Evolutionary conservation across 164 flowering plant species (phyloP).

Genomic region (Taxillus chinensis): DNA sequence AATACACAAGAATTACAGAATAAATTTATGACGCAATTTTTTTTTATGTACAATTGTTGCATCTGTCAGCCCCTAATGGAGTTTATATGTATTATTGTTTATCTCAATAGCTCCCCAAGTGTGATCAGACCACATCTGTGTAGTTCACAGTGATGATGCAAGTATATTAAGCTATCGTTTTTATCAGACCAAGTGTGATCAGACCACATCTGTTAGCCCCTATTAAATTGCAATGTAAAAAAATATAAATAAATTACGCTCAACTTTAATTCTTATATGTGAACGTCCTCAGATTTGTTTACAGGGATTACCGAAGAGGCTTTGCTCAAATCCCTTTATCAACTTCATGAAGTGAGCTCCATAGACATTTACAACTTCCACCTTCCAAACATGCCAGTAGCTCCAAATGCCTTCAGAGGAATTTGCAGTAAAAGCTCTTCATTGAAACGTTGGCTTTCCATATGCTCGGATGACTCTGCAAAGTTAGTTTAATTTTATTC

Average conservation of each 20-base stretch:
- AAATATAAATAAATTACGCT: background rate
- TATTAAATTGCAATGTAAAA: too few relatives aligned
- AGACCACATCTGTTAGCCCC: too few relatives aligned
- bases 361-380: constrained; percentile 35
- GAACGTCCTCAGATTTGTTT: constrained; percentile 47
- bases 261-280: constrained; percentile 7
- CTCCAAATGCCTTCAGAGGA: constrained; percentile 83
- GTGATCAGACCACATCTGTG: too few relatives aligned
- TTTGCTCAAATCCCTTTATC: constrained; percentile 38
- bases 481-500: constrained; percentile 31
- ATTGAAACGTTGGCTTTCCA: constrained; percentile 73
- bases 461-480: constrained; percentile 66
- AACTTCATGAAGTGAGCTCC: constrained; percentile 25
- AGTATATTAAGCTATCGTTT: too few relatives aligned
- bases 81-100: too few relatives aligned
- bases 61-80: background rate
- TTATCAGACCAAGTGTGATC: too few relatives aligned
- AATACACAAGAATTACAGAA: too few relatives aligned
- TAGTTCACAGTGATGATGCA: too few relatives aligned
- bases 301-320: constrained; percentile 48
- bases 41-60: background rate
- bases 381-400: constrained; percentile 58
- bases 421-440: constrained; percentile 57
- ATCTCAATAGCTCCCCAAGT: too few relatives aligned
- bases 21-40: background rate